Conservation (phyloP, 2,329 filamentous ascomycete species). For the Fusarium fracticaudum region DNA sequence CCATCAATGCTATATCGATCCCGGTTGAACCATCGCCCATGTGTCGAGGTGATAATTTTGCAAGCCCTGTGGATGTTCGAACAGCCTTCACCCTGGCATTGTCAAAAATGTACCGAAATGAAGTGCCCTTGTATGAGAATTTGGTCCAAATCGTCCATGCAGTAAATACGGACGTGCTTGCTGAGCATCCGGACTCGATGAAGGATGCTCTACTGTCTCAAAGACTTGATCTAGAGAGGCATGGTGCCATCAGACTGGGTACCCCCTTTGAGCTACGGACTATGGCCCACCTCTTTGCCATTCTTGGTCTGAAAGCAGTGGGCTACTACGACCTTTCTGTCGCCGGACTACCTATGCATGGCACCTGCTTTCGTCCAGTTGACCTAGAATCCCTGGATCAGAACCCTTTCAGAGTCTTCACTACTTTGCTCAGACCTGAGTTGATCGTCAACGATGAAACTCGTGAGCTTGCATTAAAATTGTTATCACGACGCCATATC, state of each 20-base stretch:
- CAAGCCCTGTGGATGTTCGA: constrained; percentile 35
- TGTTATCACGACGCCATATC: constrained; percentile 51
- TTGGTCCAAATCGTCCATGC: constrained; percentile 43
- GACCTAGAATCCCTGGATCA: constrained; percentile 44
- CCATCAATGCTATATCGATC: not conserved
- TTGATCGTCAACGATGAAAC: constrained; percentile 47
- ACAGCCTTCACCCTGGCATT: constrained; percentile 43
- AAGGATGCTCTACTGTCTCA: not conserved
- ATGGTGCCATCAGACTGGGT: constrained; percentile 60
- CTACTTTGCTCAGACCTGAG: constrained; percentile 51
- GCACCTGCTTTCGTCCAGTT: constrained; percentile 59
- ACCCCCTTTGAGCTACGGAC: constrained; percentile 54
- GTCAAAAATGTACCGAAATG: constrained; percentile 47
- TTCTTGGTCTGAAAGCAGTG: constrained; percentile 59
- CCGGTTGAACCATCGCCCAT: not conserved
- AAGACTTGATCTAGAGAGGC: constrained; percentile 38
- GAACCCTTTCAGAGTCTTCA: constrained; percentile 51
- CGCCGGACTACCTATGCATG: constrained; percentile 60
- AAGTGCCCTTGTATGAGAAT: constrained; percentile 48
- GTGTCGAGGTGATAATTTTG: not conserved
- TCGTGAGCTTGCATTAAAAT: constrained; percentile 44
- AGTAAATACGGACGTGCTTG: constrained; percentile 27
- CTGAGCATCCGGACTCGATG: not conserved
- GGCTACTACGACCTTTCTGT: constrained; percentile 61
- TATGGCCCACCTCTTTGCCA: constrained; percentile 55